Percentiles rank a stretch among this genome's conserved stretches.
These are phyloP conservation scores for Strigomonas culicis DNA, from an alignment of 208 protist genomes.

Conservation along the genomic window DNA sequence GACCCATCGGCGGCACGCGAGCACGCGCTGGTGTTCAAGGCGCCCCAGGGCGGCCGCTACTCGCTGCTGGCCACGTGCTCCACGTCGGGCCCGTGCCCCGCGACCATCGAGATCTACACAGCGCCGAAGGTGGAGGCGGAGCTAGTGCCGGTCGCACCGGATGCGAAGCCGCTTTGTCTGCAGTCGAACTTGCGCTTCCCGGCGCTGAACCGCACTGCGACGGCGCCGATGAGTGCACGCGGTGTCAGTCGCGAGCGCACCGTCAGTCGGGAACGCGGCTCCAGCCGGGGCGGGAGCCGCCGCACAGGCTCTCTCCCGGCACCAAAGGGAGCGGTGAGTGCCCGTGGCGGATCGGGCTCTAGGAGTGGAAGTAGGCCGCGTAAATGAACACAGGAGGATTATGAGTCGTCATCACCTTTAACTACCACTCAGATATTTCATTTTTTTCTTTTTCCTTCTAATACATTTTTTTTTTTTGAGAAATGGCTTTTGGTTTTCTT, in stretches of 20 bases:
- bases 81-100: conserved; percentile 37
- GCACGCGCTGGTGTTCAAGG: conserved; percentile 64
- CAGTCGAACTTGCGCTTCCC: conserved; percentile 57
- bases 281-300: conserved; percentile 23
- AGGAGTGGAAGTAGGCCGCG: conserved; percentile 11
- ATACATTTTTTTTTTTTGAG: conserved; percentile 1
- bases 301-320: conserved; percentile 50
- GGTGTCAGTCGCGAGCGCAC: conserved; percentile 32
- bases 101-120: conserved; percentile 47
- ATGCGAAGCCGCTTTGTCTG: conserved; percentile 53
- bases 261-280: conserved; percentile 28
- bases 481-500: not conserved
- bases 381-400: not conserved
- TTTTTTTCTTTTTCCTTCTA: conserved; percentile 1
- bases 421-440: not conserved
- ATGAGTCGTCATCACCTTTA: not conserved
- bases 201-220: conserved; percentile 40
- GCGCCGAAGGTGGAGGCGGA: conserved; percentile 60
- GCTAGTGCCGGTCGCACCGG: conserved; percentile 32
- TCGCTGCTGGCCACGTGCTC: conserved; percentile 47
- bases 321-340: conserved; percentile 30
- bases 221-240: conserved; percentile 37
- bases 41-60: conserved; percentile 45
- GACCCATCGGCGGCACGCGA: conserved; percentile 75
- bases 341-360: conserved; percentile 22